Evolutionary conservation across 805 yeast genomes (phyloP), one percentile per base, ranked within the genome.

Genomic region (Geotrichum ghanense): DNA sequence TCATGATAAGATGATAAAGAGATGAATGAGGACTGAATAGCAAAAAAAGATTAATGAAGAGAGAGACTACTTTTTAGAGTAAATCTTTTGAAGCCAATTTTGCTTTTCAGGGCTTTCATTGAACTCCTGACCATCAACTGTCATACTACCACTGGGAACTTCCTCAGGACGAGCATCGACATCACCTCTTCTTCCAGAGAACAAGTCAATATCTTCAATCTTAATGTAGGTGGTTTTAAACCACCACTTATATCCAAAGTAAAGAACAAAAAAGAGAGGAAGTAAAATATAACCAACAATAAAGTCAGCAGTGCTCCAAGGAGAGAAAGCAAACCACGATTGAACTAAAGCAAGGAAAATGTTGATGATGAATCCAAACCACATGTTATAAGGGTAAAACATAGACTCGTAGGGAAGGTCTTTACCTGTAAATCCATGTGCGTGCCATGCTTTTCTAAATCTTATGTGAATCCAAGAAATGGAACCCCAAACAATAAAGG

Each of bases 401-500:
- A 64, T 55, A 31, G 81, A 67, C 44, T 61, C 60, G 60, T 71
- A 80, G 0, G 82, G 82, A 44, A 80, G 65, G 39, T 77, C 81
- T 3, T 61, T 64, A 3, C 49, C 45, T 5, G 67, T 50, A 46
- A 71, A 63, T 22, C 74, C 75, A 46, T 69, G 71, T 7, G 47
- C 51, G 2, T 56, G 47, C 73, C 74, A 70, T 2, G 74, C 75
- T 10, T 52, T 52, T 52, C 86, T 70, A 58, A 80, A 78, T 41
- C 83, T 63, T 16, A 79, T 48, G 51, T 80, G 84, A 31, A 74
- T 70, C 43, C 71, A 65, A 19, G 78, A 71, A 22, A 79, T 74
- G 12, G 72, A 64, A 6, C 79, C 81, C 87, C 86, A 80, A 2
- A 79, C 84, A 43, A 80, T 69, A 48, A 80, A 81, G 2, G 78